Evolutionary conservation across 179 eudicot genomes (phyloP), one percentile per base, ranked within the genome.

Genomic region (Patellifolia procumbens): DNA sequence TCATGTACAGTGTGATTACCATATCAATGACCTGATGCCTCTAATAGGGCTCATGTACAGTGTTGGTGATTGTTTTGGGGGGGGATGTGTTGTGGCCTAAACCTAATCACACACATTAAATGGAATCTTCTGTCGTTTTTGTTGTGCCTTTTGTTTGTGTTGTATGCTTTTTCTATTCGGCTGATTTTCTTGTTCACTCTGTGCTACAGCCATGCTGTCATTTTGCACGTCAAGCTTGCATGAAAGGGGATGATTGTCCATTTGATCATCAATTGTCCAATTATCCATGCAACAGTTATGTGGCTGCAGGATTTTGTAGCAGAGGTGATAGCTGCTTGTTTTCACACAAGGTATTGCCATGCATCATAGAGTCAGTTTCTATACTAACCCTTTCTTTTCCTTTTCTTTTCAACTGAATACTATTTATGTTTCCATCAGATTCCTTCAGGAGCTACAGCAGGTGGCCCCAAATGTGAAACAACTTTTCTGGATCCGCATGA

Each of bases 181-280:
- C 73, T 82, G 45, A 76, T 69, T 31, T 26, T 70, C 62, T 76
- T 67, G 22, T 77, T 72, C 26, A 39, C 73, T 74, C 63, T 77
- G 49, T 55, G 68, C 53, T 87, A 81, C 89, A 95, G 99, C 89
- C 99, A 37, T 95, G 99, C 77, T 77, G 87, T 75, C 89, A 87
- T 87, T 95, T 93, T 84, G 97, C 97, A 46, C 92, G 93, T 28
- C 86, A 90, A 48, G 66, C 91, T 56, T 95, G 99, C 90, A 89
- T 93, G 97, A 95, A 95, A 83, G 97, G 99, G 80, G 91, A 90
- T 71, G 93, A 89, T 74, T 95, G 99, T 78, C 97, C 97, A 17
- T 95, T 56, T 83, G 99, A 93, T 87, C 99, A 95, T 83, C 73
- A 91, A 52, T 90, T 95, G 78, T 90, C 96, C 46, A 95, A 93